These are phyloP conservation scores for Furcasterigmium sp. DNA, from an alignment of 2,329 filamentous ascomycete genomes.

Conservation along the genomic window DNA sequence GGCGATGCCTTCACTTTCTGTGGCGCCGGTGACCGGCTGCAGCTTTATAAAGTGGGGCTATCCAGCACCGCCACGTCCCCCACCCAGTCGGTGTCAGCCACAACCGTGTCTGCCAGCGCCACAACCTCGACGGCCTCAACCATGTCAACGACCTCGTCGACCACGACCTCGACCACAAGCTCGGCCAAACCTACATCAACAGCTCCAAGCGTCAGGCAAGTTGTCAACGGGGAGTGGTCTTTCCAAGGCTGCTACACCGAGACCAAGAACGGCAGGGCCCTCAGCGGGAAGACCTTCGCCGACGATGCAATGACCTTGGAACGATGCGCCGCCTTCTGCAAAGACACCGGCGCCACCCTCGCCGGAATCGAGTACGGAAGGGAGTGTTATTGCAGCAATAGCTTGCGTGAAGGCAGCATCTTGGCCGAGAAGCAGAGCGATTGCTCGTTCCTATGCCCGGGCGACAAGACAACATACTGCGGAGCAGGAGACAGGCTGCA, in stretches of 20 bases:
- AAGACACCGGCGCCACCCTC: conserved; percentile 10
- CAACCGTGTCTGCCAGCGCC: neutral
- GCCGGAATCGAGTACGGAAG: conserved; percentile 11
- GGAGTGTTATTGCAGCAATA: conserved; percentile 16
- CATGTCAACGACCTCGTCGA: conserved; percentile 5
- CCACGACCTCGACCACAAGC: conserved; percentile 1
- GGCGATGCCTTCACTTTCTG: conserved; percentile 19
- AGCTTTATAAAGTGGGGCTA: conserved; percentile 22
- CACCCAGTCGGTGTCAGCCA: neutral
- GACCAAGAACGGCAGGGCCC: conserved; percentile 19
- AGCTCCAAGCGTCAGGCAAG: conserved; percentile 16
- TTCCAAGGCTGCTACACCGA: conserved; percentile 31
- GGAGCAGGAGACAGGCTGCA: conserved; percentile 15
- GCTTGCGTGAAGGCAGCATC: conserved; percentile 9
- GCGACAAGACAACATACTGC: conserved; percentile 16
- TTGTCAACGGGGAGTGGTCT: conserved; percentile 16
- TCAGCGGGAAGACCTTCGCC: conserved; percentile 20
- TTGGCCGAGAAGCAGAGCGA: conserved; percentile 12
- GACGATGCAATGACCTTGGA: conserved; percentile 36
- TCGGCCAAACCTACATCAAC: conserved; percentile 10
- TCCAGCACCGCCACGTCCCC: neutral
- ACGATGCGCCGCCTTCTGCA: conserved; percentile 45
- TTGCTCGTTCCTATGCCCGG: conserved; percentile 19
- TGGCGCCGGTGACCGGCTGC: conserved; percentile 24
- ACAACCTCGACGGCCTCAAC: conserved; percentile 1